Base-by-base conservation (phyloP, 163 green algal genomes). In the Prototheca wickerhamii region DNA sequence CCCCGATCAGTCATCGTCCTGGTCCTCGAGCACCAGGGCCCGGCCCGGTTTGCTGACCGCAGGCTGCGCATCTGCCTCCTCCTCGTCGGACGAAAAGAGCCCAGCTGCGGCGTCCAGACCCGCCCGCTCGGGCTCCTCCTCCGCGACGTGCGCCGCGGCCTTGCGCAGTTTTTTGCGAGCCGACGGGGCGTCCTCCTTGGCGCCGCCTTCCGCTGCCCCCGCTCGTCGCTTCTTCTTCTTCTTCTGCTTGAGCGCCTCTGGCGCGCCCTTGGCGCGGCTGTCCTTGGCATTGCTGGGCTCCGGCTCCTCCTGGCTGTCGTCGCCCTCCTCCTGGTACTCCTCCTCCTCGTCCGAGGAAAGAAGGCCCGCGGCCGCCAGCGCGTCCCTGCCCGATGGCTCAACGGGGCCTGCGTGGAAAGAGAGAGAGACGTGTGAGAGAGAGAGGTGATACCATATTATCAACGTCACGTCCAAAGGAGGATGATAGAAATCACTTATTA, bases 321-420 rank as follows among this genome's bases (percentile, higher is more conserved):
- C 29, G 2, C 40, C 69, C 3, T 46, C 29, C 28, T 50, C 30
- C n/a, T 73, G 58, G 29, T 73, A 60, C 10, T 71, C 60, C 17
- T 74, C 64, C 12, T 74, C 70, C 35, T 71, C 67, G 26, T 61
- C 44, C 6, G 53, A 59, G 12, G 54, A 65, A 26, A 73, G 51
- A 3, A 77, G 54, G 3, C 65, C 65, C 10, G 65, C 65, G 21
- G 56, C 56, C 12, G 33, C 33, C 20, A 63, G 58, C 10, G 50
- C 63, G 32, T 7, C 29, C 15, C 12, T 21, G 31, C 30, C 43
- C 15, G 18, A 10, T 18, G 46, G 15, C 43, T 60, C 28, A 23
- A n/a, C 2, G 21, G 35, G 5, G n/a, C n/a, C n/a, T n/a, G n/a
- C n/a, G n/a, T n/a, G n/a, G n/a, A n/a, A n/a, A n/a, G n/a, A n/a